These are phyloP conservation scores for Bipolaris oryzae DNA, from an alignment of 2,329 filamentous ascomycete species.

Conservation along the genomic window DNA sequence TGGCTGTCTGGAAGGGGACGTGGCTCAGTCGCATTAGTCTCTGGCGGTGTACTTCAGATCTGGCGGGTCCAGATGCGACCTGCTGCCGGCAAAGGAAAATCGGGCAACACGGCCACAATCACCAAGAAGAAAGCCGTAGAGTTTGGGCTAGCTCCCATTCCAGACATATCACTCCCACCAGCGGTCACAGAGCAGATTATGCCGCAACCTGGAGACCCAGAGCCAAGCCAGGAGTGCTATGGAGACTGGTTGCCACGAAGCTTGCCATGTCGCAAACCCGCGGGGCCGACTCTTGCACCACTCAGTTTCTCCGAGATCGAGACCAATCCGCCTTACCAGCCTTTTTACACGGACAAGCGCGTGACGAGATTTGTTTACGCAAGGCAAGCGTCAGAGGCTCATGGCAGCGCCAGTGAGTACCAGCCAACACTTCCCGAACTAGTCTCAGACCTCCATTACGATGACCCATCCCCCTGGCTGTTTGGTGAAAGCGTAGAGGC, in stretches of 20 bases:
- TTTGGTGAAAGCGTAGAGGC: constrained; percentile 60
- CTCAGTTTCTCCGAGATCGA: constrained; percentile 82
- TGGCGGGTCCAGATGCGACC: constrained; percentile 63
- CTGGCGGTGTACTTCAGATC: constrained; percentile 68
- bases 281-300: constrained; percentile 53
- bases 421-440: constrained; percentile 26
- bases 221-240: constrained; percentile 31
- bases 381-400: constrained; percentile 35
- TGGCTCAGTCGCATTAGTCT: constrained; percentile 68
- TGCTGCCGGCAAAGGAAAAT: constrained; percentile 49
- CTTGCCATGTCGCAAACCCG: constrained; percentile 33
- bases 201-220: constrained; percentile 35
- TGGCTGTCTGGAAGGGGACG: constrained; percentile 69
- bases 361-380: constrained; percentile 76
- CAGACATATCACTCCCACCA: constrained; percentile 58
- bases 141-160: constrained; percentile 67
- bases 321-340: constrained; percentile 92
- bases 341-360: constrained; percentile 89
- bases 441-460: constrained; percentile 41
- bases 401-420: constrained; percentile 35
- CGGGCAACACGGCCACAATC: constrained; percentile 51
- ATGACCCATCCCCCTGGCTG: constrained; percentile 54
- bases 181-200: constrained; percentile 39
- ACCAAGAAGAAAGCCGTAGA: constrained; percentile 68
- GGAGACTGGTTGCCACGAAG: constrained; percentile 46